A percentile compares a stretch with the other conserved stretches of the same genome.
These are phyloP conservation scores for Thelonectria blattea DNA, from an alignment of 2,329 filamentous ascomycete species.

Conservation along the genomic window DNA sequence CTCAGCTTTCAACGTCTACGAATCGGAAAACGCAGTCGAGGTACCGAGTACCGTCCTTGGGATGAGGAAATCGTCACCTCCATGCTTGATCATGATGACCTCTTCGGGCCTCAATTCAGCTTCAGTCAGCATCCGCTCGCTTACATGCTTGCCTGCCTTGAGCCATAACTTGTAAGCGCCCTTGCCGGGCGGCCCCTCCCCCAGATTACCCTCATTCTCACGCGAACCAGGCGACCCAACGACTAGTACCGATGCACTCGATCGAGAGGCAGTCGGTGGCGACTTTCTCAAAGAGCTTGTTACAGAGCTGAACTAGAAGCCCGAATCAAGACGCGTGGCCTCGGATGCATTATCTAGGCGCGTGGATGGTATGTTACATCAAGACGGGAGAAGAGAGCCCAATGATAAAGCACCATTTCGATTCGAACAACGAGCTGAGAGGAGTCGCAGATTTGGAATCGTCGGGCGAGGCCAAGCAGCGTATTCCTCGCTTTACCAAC, in stretches of 20 bases:
- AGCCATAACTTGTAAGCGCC: not conserved
- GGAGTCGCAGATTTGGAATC: not conserved
- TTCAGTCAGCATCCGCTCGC: not conserved
- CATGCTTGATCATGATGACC: no score
- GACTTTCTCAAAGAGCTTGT: not conserved
- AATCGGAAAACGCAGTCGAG: no score
- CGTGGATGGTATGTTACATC: not conserved
- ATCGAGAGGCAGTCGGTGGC: not conserved
- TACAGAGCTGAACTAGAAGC: not conserved
- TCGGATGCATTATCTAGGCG: not conserved
- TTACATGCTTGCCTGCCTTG: not conserved
- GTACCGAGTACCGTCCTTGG: no score
- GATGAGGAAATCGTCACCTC: no score
- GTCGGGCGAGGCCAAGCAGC: not conserved
- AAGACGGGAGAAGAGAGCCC: not conserved
- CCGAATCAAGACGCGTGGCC: conserved; percentile 11
- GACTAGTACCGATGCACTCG: not conserved
- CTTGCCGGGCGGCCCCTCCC: not conserved
- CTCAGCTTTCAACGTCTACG: not conserved
- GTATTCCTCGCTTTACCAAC: not conserved
- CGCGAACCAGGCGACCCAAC: not conserved
- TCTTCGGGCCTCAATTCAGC: not conserved
- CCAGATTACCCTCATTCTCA: not conserved
- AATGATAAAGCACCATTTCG: no score
- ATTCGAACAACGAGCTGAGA: not conserved